Evolutionary conservation across 164 flowering plant genomes (phyloP), one percentile per base, ranked within the genome.

Genomic region (Aristolochia californica): DNA sequence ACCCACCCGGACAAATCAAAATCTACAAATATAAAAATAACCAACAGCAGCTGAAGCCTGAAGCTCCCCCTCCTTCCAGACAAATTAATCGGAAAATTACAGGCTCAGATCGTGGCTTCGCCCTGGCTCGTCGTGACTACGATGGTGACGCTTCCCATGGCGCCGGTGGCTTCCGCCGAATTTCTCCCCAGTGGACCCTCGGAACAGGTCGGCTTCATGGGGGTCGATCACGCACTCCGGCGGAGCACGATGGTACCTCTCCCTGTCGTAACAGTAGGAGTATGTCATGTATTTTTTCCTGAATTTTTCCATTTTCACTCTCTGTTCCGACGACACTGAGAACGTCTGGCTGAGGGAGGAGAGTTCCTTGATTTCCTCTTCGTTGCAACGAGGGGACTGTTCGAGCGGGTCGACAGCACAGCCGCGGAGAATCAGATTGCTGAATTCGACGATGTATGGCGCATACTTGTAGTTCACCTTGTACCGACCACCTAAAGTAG

Each of bases 401-500:
- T 85, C 82, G 2, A 75, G 72, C 0, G 96, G 96, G 59, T 89
- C 87, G 1, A 84, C 82, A 0, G 96, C 69, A 54, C 96, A 87
- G 24, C 97, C 97, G 7, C 80, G 81, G 49, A 91, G 84, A 56
- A 81, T 72, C 13, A 91, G 68, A 30, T 88, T 73, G 0, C 85
- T 71, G 64, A 88, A 85, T 21, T 83, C 63, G 0, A 94, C 77
- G 0, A 79, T 62, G 71, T 76, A 91, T 2, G 97, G 97, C 22
- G 91, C 82, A 22, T 83, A 88, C 57, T 78, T 91, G 79, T 88
- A 91, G 52, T 79, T 83, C 5, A 88, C 89, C 66, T 72, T 74
- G 79, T 83, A 91, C 40, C 73, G 79, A 53, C 97, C 97, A 43
- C 95, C 95, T 56, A 75, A 80, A 23, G 97, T 85, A 43, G 96